These are phyloP conservation scores for Fusarium sp. DNA, from an alignment of 2,329 filamentous ascomycete genomes.

Conservation along the genomic window DNA sequence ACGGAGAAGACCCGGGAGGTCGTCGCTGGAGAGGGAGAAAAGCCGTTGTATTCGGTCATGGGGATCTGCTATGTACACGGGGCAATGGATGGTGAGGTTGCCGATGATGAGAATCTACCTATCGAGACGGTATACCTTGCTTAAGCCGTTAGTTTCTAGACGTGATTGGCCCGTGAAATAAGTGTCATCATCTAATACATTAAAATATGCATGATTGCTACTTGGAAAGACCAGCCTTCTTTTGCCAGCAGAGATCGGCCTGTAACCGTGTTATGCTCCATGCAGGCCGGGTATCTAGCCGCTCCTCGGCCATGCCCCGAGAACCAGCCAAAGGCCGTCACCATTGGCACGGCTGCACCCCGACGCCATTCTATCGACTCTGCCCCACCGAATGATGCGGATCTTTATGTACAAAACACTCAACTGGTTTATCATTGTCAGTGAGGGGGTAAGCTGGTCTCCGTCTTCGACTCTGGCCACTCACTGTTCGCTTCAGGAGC, in stretches of 20 bases:
- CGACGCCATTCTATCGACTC: not conserved
- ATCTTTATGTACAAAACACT: not conserved
- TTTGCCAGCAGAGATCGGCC: not conserved
- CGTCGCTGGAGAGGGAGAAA: not conserved
- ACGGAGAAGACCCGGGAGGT: not conserved
- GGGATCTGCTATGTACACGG: not conserved
- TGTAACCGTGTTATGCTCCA: not conserved
- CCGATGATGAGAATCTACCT: not conserved
- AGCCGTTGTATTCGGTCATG: not conserved
- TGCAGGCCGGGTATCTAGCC: not conserved
- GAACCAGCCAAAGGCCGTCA: not conserved
- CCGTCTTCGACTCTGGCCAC: too few species aligned
- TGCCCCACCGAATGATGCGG: not conserved
- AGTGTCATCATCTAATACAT: not conserved
- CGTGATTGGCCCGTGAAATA: fast-evolving
- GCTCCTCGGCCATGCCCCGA: not conserved
- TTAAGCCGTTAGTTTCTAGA: not conserved
- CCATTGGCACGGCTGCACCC: not conserved
- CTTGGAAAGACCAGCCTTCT: not conserved
- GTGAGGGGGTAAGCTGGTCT: too few species aligned
- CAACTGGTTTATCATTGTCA: too few species aligned
- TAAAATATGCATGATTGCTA: not conserved
- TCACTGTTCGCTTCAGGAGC: too few species aligned
- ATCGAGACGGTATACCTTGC: not conserved
- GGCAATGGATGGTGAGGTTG: not conserved